Percentiles rank a stretch among this genome's conserved stretches.
These are phyloP conservation scores for Botrytis elliptica DNA, from an alignment of 2,329 filamentous ascomycete species.

Conservation along the genomic window DNA sequence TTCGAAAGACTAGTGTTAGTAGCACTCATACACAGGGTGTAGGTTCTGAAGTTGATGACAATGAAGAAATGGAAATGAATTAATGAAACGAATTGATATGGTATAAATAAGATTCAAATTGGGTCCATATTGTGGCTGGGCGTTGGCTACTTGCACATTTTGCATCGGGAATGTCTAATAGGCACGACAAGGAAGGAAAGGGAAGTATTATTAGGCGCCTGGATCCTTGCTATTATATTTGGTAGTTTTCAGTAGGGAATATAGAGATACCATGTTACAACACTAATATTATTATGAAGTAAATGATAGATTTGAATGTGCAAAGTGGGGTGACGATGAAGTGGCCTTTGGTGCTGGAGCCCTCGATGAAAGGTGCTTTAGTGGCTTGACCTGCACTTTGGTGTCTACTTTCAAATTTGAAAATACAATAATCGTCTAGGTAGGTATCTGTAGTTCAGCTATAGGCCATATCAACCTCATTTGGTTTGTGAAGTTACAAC, in stretches of 20 bases:
- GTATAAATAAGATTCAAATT: constrained; percentile 12
- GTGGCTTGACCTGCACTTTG: background rate
- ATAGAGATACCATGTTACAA: constrained; percentile 18
- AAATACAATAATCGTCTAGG: background rate
- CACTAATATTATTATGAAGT: background rate
- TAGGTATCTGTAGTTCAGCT: background rate
- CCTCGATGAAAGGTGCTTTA: background rate
- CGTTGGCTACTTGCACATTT: constrained; percentile 14
- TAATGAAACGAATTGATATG: constrained; percentile 24
- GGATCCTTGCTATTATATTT: background rate
- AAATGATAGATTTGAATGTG: background rate
- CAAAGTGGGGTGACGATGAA: background rate
- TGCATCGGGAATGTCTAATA: constrained; percentile 5
- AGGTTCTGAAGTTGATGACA: constrained; percentile 56
- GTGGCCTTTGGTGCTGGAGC: background rate
- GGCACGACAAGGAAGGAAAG: background rate
- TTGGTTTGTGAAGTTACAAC: background rate
- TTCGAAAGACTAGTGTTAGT: constrained; percentile 59
- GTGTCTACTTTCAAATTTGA: background rate
- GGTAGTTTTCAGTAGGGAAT: background rate
- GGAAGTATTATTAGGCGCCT: constrained; percentile 15
- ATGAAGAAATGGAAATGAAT: constrained; percentile 60
- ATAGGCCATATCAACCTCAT: background rate
- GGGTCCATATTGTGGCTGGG: constrained; percentile 7
- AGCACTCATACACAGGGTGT: constrained; percentile 56